Base-by-base conservation (phyloP, 2,329 filamentous ascomycete species). In the Paradendryphiella salina region DNA sequence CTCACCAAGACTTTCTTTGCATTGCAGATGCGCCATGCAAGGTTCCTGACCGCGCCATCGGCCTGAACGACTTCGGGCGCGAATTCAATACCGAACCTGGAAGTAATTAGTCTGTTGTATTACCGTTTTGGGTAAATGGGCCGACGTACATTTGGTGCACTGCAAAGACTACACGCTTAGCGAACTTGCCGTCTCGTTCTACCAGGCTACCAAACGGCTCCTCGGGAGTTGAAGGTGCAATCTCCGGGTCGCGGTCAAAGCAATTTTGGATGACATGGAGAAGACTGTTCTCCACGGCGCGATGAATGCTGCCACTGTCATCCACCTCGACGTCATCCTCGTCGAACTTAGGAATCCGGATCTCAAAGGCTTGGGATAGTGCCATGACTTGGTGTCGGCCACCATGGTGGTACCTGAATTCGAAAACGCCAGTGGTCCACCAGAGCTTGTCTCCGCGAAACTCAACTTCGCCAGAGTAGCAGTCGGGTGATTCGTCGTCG, bases 391-490 rank as follows among this genome's bases (percentile, higher is more conserved):
- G 90, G 75, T 99, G 91, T 65, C 88, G 88, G 48, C 91, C 91
- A 61, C 90, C 87, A 74, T 99, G 94, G 74, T 99, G 94, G 75
- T 96, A 96, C 33, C 94, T 86, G 78, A 99, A 95, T 69, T 99
- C 94, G 67, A 96, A 99, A 3, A 95, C 89, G 46, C 94, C 94
- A 54, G 93, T 89, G 0, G 89, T 96, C 94, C 94, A 99, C 87
- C 90, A 99, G 2, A 96, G 82, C 75, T 96, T 96, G 76, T 97
- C 92, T 39, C 94, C 92, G 8, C 86, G 80, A 69, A 99, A 97
- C 10, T 90, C 74, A 66, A 97, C 86, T 70, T 96, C 90, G 35
- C 94, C 94, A 10, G 83, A 81, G 3, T 90, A 82, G 58, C 86
- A 80, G 50, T 88, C 80, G 3, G 81, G 80, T 2, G 79, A 77